Evolutionary conservation across 2,329 filamentous ascomycete species (phyloP).

Genomic region (Cadophora gregata): DNA sequence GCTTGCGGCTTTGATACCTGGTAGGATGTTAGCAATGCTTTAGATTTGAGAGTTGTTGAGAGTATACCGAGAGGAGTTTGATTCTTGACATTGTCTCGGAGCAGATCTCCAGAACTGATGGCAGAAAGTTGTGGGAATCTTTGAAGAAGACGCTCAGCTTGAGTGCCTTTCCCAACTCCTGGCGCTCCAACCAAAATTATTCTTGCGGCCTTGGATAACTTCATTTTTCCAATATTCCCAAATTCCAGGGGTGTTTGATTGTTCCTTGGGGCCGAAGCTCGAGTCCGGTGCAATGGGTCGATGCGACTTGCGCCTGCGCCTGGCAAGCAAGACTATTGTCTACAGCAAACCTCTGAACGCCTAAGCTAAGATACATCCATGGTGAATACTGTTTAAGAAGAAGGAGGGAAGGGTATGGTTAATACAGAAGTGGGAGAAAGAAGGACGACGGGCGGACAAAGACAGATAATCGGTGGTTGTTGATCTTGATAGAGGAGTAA

Average conservation of each 20-base stretch:
- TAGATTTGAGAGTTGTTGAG: neutral
- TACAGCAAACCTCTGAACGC: slow-evolving; percentile 21
- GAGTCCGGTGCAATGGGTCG: slow-evolving; percentile 19
- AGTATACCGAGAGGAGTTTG: slow-evolving; percentile 80
- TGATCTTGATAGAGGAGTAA: neutral
- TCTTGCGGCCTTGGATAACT: slow-evolving; percentile 81
- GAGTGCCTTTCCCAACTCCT: slow-evolving; percentile 91
- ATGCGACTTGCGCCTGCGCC: slow-evolving; percentile 31
- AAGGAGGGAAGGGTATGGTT: slow-evolving; percentile 12
- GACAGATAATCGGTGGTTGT: neutral
- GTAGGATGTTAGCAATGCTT: slow-evolving; percentile 22
- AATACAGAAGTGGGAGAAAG: slow-evolving; percentile 9
- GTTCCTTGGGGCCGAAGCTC: slow-evolving; percentile 29
- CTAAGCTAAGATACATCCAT: slow-evolving; percentile 39
- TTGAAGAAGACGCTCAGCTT: slow-evolving; percentile 85
- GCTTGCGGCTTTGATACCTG: slow-evolving; percentile 88
- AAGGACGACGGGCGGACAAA: slow-evolving; percentile 11
- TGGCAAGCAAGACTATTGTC: slow-evolving; percentile 31
- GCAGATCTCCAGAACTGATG: slow-evolving; percentile 91
- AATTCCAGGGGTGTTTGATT: slow-evolving; percentile 7
- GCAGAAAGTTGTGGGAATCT: slow-evolving; percentile 88
- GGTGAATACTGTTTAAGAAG: slow-evolving; percentile 21
- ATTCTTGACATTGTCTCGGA: slow-evolving; percentile 90
- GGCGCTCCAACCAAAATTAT: slow-evolving; percentile 95
- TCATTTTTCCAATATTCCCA: slow-evolving; percentile 51